phyloP scores from a whole-genome alignment of 345 rosid species.

The Nephelium lappaceum region DNA sequence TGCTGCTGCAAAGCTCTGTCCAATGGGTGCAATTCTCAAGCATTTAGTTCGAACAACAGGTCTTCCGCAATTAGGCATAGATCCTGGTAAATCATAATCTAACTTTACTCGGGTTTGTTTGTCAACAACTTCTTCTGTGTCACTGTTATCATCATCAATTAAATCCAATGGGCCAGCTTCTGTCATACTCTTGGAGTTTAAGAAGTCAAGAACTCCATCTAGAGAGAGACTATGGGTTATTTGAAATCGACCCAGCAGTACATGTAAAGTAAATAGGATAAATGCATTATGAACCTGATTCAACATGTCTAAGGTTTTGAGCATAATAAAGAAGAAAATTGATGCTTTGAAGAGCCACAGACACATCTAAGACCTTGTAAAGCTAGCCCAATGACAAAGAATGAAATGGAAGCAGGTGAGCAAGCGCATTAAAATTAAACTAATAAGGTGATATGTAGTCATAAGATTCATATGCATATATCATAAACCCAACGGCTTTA shows the following conservation, averaged over 20 bases:
- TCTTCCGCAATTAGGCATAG: constrained; percentile 81
- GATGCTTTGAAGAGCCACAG: constrained; percentile 24
- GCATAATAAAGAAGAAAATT: too few relatives aligned
- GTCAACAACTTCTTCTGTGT: constrained; percentile 80
- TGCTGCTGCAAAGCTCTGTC: constrained; percentile 87
- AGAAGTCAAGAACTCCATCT: constrained; percentile 95
- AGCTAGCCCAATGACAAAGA: neutral
- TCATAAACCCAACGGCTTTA: neutral
- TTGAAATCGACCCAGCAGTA: constrained; percentile 80
- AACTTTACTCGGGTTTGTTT: constrained; percentile 70
- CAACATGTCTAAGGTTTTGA: neutral
- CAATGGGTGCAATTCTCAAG: constrained; percentile 91
- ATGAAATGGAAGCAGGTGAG: neutral
- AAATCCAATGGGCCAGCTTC: constrained; percentile 96
- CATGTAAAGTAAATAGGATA: constrained; percentile 40
- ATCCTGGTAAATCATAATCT: constrained; percentile 87
- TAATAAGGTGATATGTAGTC: neutral
- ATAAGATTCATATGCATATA: neutral
- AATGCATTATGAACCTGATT: constrained; percentile 39
- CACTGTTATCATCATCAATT: constrained; percentile 82
- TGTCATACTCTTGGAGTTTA: constrained; percentile 93
- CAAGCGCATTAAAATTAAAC: neutral
- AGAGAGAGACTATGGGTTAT: constrained; percentile 80
- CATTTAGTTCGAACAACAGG: constrained; percentile 77
- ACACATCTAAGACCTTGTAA: neutral